Base-by-base conservation (phyloP, 805 yeast species). In the Wickerhamomyces rabaulensis region DNA sequence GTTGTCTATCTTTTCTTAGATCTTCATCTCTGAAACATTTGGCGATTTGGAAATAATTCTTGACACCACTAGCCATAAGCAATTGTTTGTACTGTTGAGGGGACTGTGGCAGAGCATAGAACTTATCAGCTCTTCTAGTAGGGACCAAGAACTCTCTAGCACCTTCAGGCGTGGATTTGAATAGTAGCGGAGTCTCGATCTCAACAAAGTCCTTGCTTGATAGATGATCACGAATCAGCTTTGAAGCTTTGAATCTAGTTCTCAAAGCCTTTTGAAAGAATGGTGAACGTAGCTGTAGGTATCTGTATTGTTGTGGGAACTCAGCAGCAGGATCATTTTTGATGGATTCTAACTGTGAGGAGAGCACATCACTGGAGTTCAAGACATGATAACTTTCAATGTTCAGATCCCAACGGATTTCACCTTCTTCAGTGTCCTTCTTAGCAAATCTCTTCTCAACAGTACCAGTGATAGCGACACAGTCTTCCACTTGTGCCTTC, bases 31-130 rank as follows among this genome's bases (percentile, higher is more conserved):
- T 75, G 63, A 94, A 94, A 63, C 99, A 94, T 58, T 79, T 82
- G 4, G 99, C 98, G 36, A 94, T 71, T 66, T 94, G 99, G 65
- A 79, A 94, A 65, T 94, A 94, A 42, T 79, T 74, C 43, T 84
- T 75, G 36, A 94, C 79, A 1, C 99, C 99, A 37, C 96, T 84
- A 1, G 97, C 95, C 90, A 94, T 94, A 29, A 94, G 69, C 37
- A 94, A 70, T 65, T 94, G 99, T 61, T 94, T 94, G 62, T 92
- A 94, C 62, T 94, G 99, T 62, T 94, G 99, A 0, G 99, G 99
- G 15, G 97, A 88, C 64, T 94, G 99, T 0, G 98, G 97, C 25
- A 94, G 71, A 0, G 99, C 97, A 63, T 92, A 94, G 64, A 87
- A 85, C 23, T 71, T 67, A 3, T 67, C 65, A 1, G 68, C 61